phyloP scores from a whole-genome alignment of 2,329 filamentous ascomycete genomes.

The Botrytis cinerea region DNA sequence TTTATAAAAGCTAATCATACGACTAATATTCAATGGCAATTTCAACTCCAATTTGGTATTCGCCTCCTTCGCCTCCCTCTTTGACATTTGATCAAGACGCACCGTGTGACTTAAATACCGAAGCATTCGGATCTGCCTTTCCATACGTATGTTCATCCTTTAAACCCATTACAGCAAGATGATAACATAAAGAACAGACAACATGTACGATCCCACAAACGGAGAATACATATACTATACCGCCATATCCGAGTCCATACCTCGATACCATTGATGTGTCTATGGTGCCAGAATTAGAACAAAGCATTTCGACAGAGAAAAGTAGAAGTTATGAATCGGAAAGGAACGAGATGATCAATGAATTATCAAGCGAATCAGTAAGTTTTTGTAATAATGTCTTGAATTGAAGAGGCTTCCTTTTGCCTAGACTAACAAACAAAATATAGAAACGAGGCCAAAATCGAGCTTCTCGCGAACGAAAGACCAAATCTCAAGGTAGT shows the following conservation, averaged over 20 bases:
- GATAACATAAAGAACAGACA: slow-evolving; percentile 12
- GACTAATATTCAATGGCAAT: slow-evolving; percentile 17
- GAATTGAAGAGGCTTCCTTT: not conserved
- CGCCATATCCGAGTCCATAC: slow-evolving; percentile 20
- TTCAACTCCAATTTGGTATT: slow-evolving; percentile 19
- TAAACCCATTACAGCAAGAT: not conserved
- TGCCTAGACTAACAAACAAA: not conserved
- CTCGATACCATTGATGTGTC: slow-evolving; percentile 9
- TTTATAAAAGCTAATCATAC: not conserved
- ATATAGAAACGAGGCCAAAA: slow-evolving; percentile 16
- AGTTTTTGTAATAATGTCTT: not conserved
- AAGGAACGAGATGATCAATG: slow-evolving; percentile 17
- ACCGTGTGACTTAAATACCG: slow-evolving; percentile 16
- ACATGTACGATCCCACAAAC: slow-evolving; percentile 6
- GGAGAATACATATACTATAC: slow-evolving; percentile 18
- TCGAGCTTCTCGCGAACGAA: slow-evolving; percentile 14
- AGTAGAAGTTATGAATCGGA: slow-evolving; percentile 9
- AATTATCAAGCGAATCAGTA: not conserved
- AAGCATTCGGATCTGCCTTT: slow-evolving; percentile 11
- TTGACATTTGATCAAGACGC: slow-evolving; percentile 18
- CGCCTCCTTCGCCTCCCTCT: slow-evolving; percentile 12
- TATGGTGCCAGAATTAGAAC: slow-evolving; percentile 13
- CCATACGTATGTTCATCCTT: slow-evolving; percentile 20
- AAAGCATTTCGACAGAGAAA: slow-evolving; percentile 13
- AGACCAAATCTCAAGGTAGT: slow-evolving; percentile 14